Evolutionary conservation across 257 asterid genomes (phyloP), one percentile per base, ranked within the genome.

Genomic region (Forsythia viridissima): DNA sequence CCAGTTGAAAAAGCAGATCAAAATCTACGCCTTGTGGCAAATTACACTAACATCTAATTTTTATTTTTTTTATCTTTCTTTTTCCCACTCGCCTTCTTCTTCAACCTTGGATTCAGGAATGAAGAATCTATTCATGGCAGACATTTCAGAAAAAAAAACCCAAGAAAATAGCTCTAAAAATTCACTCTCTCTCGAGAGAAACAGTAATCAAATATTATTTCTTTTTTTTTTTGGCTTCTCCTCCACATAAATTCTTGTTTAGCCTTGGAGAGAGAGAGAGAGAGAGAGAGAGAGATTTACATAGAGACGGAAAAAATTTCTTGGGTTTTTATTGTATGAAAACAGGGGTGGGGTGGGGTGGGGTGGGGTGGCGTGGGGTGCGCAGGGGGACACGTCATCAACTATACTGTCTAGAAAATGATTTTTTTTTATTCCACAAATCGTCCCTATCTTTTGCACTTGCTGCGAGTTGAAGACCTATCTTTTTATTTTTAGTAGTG

Each of bases 61-160:
- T 41, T 34, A 30, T 70, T 73, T 0, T 37, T 15, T 30, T 70
- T 89, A 91, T 88, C 91, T 78, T 70, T 91, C 96, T 48, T 80
- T 91, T 70, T 91, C 93, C 96, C 94, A 90, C 91, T 89, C 93
- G 76, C 88, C 89, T 80, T 90, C 90, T 75, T 80, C 86, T 78
- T 85, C 90, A 38, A 80, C 74, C 78, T 77, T 83, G 69, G 88
- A 71, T 70, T 85, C 89, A 37, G 91, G 96, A 70, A 89, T 75
- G 81, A 86, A 88, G 80, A 74, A 84, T 4, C 82, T 75, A 69
- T 76, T 77, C 80, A 87, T 24, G 79, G 89, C 87, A 86, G 66
- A 72, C 86, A 79, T 77, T 18, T 63, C 44, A 70, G 71, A 76
- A 6, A 37, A 37, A 39, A 30, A 30, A 51, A 77, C 7, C 8